A percentile compares a stretch with the other conserved stretches of the same genome.
phyloP scores from a whole-genome alignment of 2,329 filamentous ascomycete species.

The Fusarium kyushuense region DNA sequence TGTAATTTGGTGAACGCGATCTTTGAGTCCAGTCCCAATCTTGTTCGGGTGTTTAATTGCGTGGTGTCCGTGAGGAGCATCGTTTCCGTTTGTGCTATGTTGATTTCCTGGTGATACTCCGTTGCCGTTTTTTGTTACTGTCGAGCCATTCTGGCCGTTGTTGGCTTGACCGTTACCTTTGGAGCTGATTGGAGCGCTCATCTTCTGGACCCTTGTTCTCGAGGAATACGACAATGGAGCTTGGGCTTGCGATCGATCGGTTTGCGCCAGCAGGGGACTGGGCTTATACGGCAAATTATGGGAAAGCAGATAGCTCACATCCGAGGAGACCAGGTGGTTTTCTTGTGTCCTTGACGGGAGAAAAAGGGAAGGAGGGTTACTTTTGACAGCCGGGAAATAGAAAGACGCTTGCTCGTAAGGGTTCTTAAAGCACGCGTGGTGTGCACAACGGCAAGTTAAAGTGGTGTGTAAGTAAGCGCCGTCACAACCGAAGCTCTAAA shows the following conservation, averaged over 20 bases:
- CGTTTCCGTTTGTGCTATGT: slow-evolving; percentile 13
- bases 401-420: slow-evolving; percentile 33
- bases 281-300: background rate
- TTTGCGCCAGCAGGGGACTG: slow-evolving; percentile 23
- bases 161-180: slow-evolving; percentile 26
- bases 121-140: slow-evolving; percentile 10
- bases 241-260: slow-evolving; percentile 8
- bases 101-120: slow-evolving; percentile 16
- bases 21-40: slow-evolving; percentile 42
- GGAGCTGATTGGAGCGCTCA: slow-evolving; percentile 34
- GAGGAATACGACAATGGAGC: slow-evolving; percentile 9
- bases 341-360: slow-evolving; percentile 8
- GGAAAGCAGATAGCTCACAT: slow-evolving; percentile 1
- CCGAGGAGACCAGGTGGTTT: slow-evolving; percentile 1
- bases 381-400: slow-evolving; percentile 7
- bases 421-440: slow-evolving; percentile 2
- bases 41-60: slow-evolving; percentile 18
- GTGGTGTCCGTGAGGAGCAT: slow-evolving; percentile 28
- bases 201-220: slow-evolving; percentile 21
- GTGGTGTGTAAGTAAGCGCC: slow-evolving; percentile 44
- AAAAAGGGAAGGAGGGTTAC: slow-evolving; percentile 15
- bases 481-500: slow-evolving; percentile 26
- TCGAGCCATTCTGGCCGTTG: slow-evolving; percentile 25
- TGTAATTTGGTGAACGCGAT: slow-evolving; percentile 44
- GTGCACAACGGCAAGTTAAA: background rate